Evolutionary conservation across 2,329 filamentous ascomycete species (phyloP).

Genomic region (Aspergillus fructus): DNA sequence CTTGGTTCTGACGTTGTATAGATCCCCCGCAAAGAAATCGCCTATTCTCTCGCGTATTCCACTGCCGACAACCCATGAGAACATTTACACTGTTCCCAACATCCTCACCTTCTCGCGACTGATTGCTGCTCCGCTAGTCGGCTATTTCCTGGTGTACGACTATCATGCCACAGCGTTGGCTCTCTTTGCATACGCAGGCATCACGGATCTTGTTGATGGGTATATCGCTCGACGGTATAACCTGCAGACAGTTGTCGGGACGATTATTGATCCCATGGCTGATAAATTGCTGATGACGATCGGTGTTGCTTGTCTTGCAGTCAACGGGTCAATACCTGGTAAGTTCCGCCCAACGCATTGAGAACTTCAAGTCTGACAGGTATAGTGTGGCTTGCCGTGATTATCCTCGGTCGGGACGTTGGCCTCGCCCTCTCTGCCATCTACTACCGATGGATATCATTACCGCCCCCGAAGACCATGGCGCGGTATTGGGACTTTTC

Average conservation of each 20-base stretch:
- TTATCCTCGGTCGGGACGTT: slow-evolving; percentile 87
- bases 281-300: slow-evolving; percentile 97
- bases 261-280: slow-evolving; percentile 93
- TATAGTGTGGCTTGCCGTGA: slow-evolving; percentile 77
- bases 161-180: slow-evolving; percentile 75
- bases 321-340: slow-evolving; percentile 80
- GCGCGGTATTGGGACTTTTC: slow-evolving; percentile 96
- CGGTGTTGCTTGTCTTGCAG: slow-evolving; percentile 77
- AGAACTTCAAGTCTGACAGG: neutral
- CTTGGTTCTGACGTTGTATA: slow-evolving; percentile 12
- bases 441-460: slow-evolving; percentile 92
- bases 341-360: slow-evolving; percentile 31
- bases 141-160: slow-evolving; percentile 84
- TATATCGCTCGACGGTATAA: slow-evolving; percentile 89
- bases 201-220: slow-evolving; percentile 90
- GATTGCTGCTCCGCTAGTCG: slow-evolving; percentile 76
- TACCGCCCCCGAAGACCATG: slow-evolving; percentile 92
- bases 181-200: slow-evolving; percentile 87
- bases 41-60: slow-evolving; percentile 34
- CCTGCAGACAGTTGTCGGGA: slow-evolving; percentile 88
- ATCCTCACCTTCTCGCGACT: slow-evolving; percentile 85
- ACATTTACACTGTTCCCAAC: slow-evolving; percentile 97
- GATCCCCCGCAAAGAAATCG: slow-evolving; percentile 26
- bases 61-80: slow-evolving; percentile 61
- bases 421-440: slow-evolving; percentile 81